Base-by-base conservation (phyloP, 2,329 filamentous ascomycete species). In the Aspergillus sclerotialis region DNA sequence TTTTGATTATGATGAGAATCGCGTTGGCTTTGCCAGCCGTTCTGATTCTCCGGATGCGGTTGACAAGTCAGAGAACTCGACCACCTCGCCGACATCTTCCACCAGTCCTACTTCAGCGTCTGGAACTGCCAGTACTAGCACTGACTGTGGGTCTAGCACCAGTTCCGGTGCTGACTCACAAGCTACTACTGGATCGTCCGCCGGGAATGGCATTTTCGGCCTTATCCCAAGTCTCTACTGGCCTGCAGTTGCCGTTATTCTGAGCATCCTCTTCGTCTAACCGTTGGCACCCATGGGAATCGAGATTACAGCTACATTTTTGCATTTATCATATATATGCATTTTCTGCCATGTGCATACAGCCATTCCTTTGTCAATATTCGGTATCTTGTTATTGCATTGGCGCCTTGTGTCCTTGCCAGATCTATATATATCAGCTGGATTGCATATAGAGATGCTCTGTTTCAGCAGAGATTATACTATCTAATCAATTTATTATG, bases 1-100 rank as follows among this genome's bases (percentile, higher is more conserved):
- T 15, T 94, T 93, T 55, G 88, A 94, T 56, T 76, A 76, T 34
- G 86, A 90, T 32, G 52, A 64, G 24, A 49, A 48, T 23, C 52
- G 55, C 27, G 53, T 69, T 25, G 65, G 65, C 10, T 56, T 63
- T 40, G 58, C 54, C 17, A 18, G 21, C 10, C 13, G 15, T 21
- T 16, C 19, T 7, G n/a, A 31, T n/a, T 9, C 21, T 12, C 25
- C 30, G 18, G 30, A 32, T 18, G 30, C 10, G 19, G 10, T 11
- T 25, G 13, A 11, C 21, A 15, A 33, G 12, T 12, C 7, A 12
- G 23, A 26, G 12, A 11, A 13, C 4, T 11, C 16, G 5, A 32
- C 33, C 2, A 45, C 32, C 21, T 42, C 39, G 10, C 28, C 32
- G 13, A 8, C 11, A 8, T 19, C 36, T 32, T 33, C 11, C 14